Percentiles rank a stretch among this genome's conserved stretches.
These are phyloP conservation scores for Raphidocelis subcapitata DNA, from an alignment of 139 green algal species.

Conservation along the genomic window DNA sequence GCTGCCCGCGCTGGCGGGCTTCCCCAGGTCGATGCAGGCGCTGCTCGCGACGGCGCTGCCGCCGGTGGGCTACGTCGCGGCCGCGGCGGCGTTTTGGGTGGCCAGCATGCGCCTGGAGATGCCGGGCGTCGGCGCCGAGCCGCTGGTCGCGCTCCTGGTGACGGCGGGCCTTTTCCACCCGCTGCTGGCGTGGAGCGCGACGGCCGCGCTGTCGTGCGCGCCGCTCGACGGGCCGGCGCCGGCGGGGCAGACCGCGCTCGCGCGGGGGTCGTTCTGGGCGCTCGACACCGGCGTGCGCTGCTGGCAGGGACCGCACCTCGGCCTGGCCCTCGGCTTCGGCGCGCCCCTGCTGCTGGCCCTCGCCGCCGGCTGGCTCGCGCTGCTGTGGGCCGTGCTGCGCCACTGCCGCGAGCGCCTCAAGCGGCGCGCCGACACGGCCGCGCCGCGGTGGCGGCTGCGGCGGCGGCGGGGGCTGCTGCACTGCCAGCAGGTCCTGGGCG, in stretches of 20 bases:
- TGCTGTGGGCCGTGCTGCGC: slow-evolving; percentile 23
- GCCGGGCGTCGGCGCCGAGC: background rate
- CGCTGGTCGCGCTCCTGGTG: slow-evolving; percentile 18
- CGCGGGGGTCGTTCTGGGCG: slow-evolving; percentile 28
- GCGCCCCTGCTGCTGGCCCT: slow-evolving; percentile 33
- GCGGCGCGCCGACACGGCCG: background rate
- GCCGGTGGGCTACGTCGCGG: slow-evolving; percentile 22
- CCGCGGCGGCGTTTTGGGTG: background rate
- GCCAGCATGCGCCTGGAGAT: slow-evolving; percentile 1
- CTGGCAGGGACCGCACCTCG: slow-evolving; percentile 35
- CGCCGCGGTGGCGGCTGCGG: background rate
- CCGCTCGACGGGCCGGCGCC: slow-evolving; percentile 2
- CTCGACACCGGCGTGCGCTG: slow-evolving; percentile 31
- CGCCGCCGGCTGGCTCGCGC: slow-evolving; percentile 28
- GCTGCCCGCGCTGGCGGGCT: background rate
- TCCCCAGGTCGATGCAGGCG: slow-evolving; percentile 5
- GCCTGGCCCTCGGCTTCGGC: slow-evolving; percentile 37
- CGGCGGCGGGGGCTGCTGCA: background rate
- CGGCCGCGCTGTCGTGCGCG: slow-evolving; percentile 12
- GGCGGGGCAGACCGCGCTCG: slow-evolving; percentile 5
- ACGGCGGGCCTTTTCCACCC: slow-evolving; percentile 27
- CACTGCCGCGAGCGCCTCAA: slow-evolving; percentile 18
- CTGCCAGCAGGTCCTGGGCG: slow-evolving; percentile 20
- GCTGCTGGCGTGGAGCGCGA: slow-evolving; percentile 21
- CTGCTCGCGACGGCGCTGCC: slow-evolving; percentile 22